Base-by-base conservation (phyloP, 2,329 filamentous ascomycete species). In the Dactylonectria macrodidyma region DNA sequence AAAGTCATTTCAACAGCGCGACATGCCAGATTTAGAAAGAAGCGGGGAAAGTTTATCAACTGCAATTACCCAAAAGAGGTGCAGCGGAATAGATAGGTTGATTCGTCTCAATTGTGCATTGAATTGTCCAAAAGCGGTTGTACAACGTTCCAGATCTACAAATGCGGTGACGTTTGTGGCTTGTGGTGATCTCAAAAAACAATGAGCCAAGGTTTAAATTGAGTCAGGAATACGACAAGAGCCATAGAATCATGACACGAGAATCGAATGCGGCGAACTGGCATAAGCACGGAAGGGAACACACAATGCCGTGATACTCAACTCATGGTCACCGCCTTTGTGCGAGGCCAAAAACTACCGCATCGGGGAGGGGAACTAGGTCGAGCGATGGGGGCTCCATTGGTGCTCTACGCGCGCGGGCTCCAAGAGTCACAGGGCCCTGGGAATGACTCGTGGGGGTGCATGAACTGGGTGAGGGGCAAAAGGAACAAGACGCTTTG, bases 401-500 rank as follows among this genome's bases (percentile, higher is more conserved):
- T 65, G 56, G 41, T n/a, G 5, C 26, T 59, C 38, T 55, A 59
- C 24, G 63, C 59, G 50, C 57, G 60, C 63, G 41, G 63, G 36
- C 36, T 19, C 19, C 46, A 24, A 57, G 44, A 61, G 52, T 60
- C 57, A 65, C 58, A 10, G 47, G 63, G 46, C 26, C 51, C 51
- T 24, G 16, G 24, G 57, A 22, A 66, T 66, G 63, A 66, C 63
- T 66, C 63, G 63, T 56, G 63, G 51, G 46, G 51, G 48, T 66
- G 58, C 63, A 62, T 61, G 63, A 66, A 61, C 52, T 46, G 56
- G 36, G 30, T 51, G 51, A 51, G 58, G 58, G 58, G 46, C 46
- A 46, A 11, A 54, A 33, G 50, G 30, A 36, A 9, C 46, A 30
- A 52, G 50, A 34, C n/a, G 47, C 16, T 47, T 24, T 54, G 26